Conservation (phyloP, 371 early-diverging fungal genomes). For the Circinella umbellata region DNA sequence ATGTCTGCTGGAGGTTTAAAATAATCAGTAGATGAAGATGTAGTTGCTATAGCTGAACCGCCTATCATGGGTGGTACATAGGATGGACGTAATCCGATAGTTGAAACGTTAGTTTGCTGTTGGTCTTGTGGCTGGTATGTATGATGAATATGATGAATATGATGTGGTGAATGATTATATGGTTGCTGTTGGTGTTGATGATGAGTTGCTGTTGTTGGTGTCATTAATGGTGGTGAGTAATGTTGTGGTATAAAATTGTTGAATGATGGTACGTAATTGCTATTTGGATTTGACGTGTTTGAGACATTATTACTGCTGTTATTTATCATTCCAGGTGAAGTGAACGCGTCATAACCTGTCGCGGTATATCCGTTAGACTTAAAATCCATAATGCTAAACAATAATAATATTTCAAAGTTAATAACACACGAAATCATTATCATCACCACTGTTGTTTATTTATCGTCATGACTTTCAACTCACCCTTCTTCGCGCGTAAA, state of each 20-base stretch:
- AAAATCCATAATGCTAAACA: conserved; percentile 6
- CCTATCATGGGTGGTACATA: background rate
- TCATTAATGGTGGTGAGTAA: background rate
- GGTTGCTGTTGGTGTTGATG: background rate
- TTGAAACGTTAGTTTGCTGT: background rate
- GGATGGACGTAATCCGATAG: background rate
- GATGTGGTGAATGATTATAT: too few relatives aligned
- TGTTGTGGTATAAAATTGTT: background rate
- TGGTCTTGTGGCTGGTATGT: background rate
- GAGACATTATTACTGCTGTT: background rate
- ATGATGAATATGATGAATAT: background rate
- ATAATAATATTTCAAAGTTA: too few relatives aligned
- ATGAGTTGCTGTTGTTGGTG: background rate
- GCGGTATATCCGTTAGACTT: conserved; percentile 7
- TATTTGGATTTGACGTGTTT: background rate
- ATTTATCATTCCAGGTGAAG: conserved; percentile 3
- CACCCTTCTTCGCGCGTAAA: conserved; percentile 3
- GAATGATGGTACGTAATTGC: background rate
- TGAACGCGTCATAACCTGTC: conserved; percentile 9
- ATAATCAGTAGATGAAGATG: conserved; percentile 8
- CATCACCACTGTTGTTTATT: too few relatives aligned
- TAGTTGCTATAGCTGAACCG: background rate
- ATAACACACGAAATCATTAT: too few relatives aligned
- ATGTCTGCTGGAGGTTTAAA: conserved; percentile 17
- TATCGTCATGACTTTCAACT: too few relatives aligned